Evolutionary conservation across 1,139 yeast species (phyloP), one percentile per base, ranked within the genome.

Genomic region (Yamadazyma epiphylla): DNA sequence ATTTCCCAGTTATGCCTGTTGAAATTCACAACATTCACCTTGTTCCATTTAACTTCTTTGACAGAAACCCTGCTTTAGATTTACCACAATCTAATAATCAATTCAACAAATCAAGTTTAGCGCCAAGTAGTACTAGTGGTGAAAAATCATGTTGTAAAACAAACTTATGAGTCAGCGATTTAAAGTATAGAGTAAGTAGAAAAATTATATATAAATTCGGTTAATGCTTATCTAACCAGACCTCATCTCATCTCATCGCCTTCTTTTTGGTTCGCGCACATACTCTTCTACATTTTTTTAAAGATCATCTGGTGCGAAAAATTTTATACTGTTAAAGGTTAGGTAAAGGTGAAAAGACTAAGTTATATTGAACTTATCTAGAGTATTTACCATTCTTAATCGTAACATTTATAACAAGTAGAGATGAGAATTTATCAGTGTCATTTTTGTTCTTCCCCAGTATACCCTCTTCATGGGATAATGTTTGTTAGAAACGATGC

Each of bases 401-500:
- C n/a, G n/a, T n/a, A n/a, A n/a, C n/a, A n/a, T n/a, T n/a, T n/a
- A n/a, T n/a, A n/a, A n/a, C 26, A 28, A 17, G 10, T 17, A 15
- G 26, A 28, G 24, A 89, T 91, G 98, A 85, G 98, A 77, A 81
- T 91, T 33, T 79, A 86, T 58, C 80, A 85, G 47, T 91, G 98
- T 55, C 97, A 91, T 62, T 91, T 91, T 64, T 91, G 98, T 67
- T 89, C 97, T 19, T 85, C 96, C 15, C 98, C 98, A 31, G 94
- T 85, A 30, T 88, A 88, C 49, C 98, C 98, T 29, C 89, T 95
- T 38, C 96, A 91, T 55, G 99, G 99, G 43, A 88, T 94, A 57
- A 84, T 86, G 84, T 91, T 89, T 64, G 97, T 91, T 41, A 81
- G 99, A 64, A 91, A 91, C 59, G 99, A 91, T 53, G 95, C 97